These are phyloP conservation scores for Notholithocarpus densiflorus DNA, from an alignment of 306 rosid species.

Conservation along the genomic window DNA sequence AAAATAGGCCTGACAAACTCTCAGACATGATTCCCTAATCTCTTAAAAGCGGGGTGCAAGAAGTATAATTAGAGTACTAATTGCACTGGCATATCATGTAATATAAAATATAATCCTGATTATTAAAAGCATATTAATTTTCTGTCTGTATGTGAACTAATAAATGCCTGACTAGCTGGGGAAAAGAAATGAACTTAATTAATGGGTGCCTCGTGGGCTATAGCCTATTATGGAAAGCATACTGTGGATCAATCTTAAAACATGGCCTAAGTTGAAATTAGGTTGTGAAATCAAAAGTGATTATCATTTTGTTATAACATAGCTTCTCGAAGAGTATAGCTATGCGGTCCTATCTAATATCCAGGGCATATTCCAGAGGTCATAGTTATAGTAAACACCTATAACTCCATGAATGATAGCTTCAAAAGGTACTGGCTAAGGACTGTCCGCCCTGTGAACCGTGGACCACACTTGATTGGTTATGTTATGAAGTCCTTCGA, in stretches of 20 bases:
- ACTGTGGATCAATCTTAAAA: too few relatives aligned
- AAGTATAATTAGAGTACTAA: neutral
- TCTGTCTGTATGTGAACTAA: neutral
- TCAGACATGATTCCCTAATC: conserved; percentile 5
- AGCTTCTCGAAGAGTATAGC: too few relatives aligned
- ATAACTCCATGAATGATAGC: neutral
- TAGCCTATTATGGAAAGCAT: neutral
- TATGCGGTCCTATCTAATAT: too few relatives aligned
- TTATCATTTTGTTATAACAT: too few relatives aligned
- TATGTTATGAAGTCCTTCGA: neutral
- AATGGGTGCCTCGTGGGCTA: neutral
- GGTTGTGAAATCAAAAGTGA: too few relatives aligned
- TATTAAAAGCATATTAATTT: neutral
- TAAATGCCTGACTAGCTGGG: neutral
- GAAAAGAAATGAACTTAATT: neutral
- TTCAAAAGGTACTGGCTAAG: neutral
- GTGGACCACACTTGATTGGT: neutral
- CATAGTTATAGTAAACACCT: neutral
- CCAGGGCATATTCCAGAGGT: neutral
- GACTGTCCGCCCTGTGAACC: neutral
- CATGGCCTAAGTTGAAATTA: too few relatives aligned
- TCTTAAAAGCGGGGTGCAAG: neutral
- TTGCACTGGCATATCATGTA: neutral
- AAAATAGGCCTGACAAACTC: neutral
- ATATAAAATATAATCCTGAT: neutral